These are phyloP conservation scores for Lyophyllum decastes DNA, from an alignment of 768 basidiomycete genomes.

Conservation along the genomic window DNA sequence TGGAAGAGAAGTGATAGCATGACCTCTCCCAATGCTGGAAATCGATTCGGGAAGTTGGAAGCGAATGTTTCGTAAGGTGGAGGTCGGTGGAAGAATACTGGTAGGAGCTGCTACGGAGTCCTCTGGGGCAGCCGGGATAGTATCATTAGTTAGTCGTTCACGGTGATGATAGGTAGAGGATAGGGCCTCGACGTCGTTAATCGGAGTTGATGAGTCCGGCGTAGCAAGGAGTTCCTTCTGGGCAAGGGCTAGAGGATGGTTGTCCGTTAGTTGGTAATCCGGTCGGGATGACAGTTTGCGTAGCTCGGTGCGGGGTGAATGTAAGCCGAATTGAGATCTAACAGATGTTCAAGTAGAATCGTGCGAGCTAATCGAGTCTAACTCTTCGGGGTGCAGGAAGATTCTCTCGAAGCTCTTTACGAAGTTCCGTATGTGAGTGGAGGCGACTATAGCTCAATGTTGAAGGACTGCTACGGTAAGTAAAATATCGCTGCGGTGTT, in stretches of 20 bases:
- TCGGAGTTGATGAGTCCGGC: no score
- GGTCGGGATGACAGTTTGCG: background rate
- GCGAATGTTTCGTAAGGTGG: background rate
- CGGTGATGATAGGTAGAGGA: background rate
- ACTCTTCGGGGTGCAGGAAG: background rate
- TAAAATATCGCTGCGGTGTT: background rate
- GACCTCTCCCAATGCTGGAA: background rate
- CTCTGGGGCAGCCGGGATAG: no score
- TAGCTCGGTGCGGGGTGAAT: background rate
- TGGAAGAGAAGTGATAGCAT: constrained; percentile 11
- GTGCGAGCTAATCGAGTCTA: constrained; percentile 7
- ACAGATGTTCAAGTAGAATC: constrained; percentile 7
- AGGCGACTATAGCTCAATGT: background rate
- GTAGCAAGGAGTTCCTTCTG: background rate
- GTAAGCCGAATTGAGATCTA: background rate
- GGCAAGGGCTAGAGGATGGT: background rate
- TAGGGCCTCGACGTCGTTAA: no score
- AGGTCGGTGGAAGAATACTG: background rate
- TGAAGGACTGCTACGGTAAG: background rate
- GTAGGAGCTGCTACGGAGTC: background rate
- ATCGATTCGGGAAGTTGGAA: background rate
- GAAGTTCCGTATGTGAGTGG: background rate
- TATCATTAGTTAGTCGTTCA: background rate
- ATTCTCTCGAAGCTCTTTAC: background rate
- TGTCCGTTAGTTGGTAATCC: background rate